Evolutionary conservation across 2,329 filamentous ascomycete genomes (phyloP).

Genomic region (Cercospora sojina): DNA sequence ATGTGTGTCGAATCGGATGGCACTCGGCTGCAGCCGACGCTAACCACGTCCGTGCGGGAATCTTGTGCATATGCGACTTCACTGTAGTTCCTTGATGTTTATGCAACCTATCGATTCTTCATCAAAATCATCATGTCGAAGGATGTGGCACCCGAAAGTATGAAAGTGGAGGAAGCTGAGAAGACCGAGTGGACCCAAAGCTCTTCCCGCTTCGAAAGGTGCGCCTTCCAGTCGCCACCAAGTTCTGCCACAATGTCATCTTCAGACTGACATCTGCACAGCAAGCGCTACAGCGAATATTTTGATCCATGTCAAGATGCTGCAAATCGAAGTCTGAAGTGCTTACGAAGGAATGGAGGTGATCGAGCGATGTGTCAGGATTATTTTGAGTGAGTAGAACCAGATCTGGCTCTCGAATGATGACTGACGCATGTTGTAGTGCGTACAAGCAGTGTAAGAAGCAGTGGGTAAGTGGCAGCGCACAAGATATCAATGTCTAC

Average conservation of each 20-base stretch:
- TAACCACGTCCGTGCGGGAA: not conserved
- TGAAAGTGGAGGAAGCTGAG: not conserved
- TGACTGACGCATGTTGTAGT: slow-evolving; percentile 49
- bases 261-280: slow-evolving; percentile 40
- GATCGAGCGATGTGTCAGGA: slow-evolving; percentile 88
- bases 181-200: slow-evolving; percentile 38
- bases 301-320: slow-evolving; percentile 95
- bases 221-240: slow-evolving; percentile 18
- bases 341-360: slow-evolving; percentile 82
- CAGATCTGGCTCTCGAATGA: not conserved
- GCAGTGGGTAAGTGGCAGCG: slow-evolving; percentile 69
- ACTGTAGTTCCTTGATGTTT: not conserved
- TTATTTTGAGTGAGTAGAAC: slow-evolving; percentile 78
- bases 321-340: slow-evolving; percentile 79
- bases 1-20: not conserved
- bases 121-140: not conserved
- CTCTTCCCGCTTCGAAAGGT: slow-evolving; percentile 44
- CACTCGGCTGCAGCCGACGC: not conserved
- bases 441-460: slow-evolving; percentile 95
- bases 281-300: slow-evolving; percentile 85
- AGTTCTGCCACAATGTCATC: not conserved
- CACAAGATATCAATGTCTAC: no score
- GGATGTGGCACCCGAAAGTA: not conserved
- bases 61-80: slow-evolving; percentile 8
- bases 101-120: not conserved